Conservation (phyloP, 148 eudicot genomes). For the Spergularia marina region DNA sequence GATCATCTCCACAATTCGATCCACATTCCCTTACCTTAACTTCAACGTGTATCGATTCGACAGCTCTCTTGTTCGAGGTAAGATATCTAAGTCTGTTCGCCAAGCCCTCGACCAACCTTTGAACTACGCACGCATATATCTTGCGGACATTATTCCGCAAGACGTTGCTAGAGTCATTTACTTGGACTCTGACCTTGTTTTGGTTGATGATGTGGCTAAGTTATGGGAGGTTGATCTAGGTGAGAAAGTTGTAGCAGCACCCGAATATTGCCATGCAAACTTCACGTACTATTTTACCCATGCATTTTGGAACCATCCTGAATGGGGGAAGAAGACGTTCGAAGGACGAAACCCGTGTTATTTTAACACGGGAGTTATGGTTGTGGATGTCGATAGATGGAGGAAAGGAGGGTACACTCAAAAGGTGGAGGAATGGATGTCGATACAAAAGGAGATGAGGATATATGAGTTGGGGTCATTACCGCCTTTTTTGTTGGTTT, state of each 20-base stretch:
- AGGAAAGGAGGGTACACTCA: conserved; percentile 17
- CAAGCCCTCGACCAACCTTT: conserved; percentile 38
- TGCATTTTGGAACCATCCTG: conserved; percentile 18
- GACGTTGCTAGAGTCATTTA: conserved; percentile 32
- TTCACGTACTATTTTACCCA: conserved; percentile 36
- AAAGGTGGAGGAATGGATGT: conserved; percentile 24
- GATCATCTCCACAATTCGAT: conserved; percentile 8
- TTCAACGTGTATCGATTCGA: conserved; percentile 29
- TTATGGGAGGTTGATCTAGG: conserved; percentile 28
- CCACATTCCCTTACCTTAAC: conserved; percentile 26
- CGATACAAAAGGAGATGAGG: conserved; percentile 16
- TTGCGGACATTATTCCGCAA: conserved; percentile 30
- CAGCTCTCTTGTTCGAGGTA: conserved; percentile 24
- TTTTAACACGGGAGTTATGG: conserved; percentile 29
- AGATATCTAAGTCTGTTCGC: conserved; percentile 31
- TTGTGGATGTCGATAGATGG: conserved; percentile 16
- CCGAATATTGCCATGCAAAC: conserved; percentile 37
- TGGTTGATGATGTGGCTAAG: conserved; percentile 36
- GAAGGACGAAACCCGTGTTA: conserved; percentile 17
- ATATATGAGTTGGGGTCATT: conserved; percentile 25
- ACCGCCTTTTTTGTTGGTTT: conserved; percentile 25
- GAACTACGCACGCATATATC: conserved; percentile 36
- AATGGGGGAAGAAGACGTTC: conserved; percentile 7
- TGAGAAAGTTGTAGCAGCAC: conserved; percentile 30
- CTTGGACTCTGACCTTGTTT: conserved; percentile 34